Evolutionary conservation across 2,329 filamentous ascomycete genomes (phyloP).

Genomic region (Aureobasidium leucospermi): DNA sequence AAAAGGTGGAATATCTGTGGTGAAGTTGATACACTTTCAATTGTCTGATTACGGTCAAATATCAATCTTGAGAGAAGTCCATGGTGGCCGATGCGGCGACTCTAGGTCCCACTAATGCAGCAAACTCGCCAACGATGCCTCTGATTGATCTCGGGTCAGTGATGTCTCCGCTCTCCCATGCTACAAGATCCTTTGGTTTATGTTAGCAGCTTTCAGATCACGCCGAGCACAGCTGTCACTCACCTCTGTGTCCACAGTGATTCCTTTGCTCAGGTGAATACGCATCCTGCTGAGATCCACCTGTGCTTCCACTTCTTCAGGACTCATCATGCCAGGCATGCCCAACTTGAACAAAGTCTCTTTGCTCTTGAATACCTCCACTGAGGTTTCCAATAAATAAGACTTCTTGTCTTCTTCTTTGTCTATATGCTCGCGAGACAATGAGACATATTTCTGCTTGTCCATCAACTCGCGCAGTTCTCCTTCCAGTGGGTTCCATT

Average conservation of each 20-base stretch:
- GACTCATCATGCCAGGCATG: slow-evolving; percentile 60
- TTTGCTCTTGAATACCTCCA: slow-evolving; percentile 28
- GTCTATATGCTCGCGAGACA: slow-evolving; percentile 29
- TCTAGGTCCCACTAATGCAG: slow-evolving; percentile 58
- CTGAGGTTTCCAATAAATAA: slow-evolving; percentile 17
- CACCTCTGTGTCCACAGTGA: slow-evolving; percentile 28
- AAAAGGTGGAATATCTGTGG: too few relatives aligned
- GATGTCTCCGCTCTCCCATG: slow-evolving; percentile 51
- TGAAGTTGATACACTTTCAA: too few relatives aligned
- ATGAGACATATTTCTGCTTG: slow-evolving; percentile 47
- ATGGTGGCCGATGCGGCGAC: slow-evolving; percentile 51
- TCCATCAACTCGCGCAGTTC: slow-evolving; percentile 39
- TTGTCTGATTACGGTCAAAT: not conserved
- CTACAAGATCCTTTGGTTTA: slow-evolving; percentile 43
- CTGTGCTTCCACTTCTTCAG: slow-evolving; percentile 43
- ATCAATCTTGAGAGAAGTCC: slow-evolving; percentile 38
- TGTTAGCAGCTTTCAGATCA: not conserved
- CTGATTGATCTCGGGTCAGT: slow-evolving; percentile 48
- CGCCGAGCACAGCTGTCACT: too few relatives aligned
- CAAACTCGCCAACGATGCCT: slow-evolving; percentile 58
- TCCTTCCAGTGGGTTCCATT: slow-evolving; percentile 27
- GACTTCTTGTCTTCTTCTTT: slow-evolving; percentile 19
- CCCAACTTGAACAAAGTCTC: slow-evolving; percentile 51
- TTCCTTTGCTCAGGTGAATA: slow-evolving; percentile 39
- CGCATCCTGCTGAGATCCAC: slow-evolving; percentile 54